Evolutionary conservation across 2,329 filamentous ascomycete genomes (phyloP).

Genomic region (Colletotrichum scovillei): DNA sequence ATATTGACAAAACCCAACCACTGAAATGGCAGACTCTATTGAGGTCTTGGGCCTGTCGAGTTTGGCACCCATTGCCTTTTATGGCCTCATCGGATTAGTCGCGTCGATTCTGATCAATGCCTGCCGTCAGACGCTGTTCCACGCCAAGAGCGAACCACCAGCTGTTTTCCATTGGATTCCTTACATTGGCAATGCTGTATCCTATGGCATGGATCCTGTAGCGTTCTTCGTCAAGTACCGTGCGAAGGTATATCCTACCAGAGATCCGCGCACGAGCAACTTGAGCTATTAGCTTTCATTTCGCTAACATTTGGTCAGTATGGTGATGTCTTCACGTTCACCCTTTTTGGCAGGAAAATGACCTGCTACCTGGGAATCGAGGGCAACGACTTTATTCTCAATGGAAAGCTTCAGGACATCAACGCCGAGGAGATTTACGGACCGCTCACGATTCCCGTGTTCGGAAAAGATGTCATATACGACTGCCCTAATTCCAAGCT

Average conservation of each 20-base stretch:
- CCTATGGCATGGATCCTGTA: not conserved
- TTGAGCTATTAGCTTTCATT: too few species aligned
- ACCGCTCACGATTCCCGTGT: slow-evolving; percentile 66
- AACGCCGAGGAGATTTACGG: slow-evolving; percentile 67
- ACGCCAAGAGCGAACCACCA: not conserved
- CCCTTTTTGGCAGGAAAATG: not conserved
- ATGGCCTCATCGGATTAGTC: not conserved
- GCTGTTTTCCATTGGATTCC: not conserved
- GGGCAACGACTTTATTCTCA: slow-evolving; percentile 68
- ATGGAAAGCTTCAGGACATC: slow-evolving; percentile 63
- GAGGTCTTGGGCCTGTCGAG: not conserved
- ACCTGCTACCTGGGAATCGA: slow-evolving; percentile 38
- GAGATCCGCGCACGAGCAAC: too few species aligned
- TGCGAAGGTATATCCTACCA: not conserved
- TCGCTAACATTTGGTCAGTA: not conserved
- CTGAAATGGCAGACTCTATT: not conserved
- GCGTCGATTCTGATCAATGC: not conserved
- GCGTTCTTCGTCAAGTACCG: not conserved
- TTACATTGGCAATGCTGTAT: not conserved
- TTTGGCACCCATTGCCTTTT: not conserved
- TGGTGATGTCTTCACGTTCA: not conserved
- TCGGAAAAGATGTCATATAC: slow-evolving; percentile 84
- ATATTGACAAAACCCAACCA: not conserved
- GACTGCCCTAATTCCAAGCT: slow-evolving; percentile 87
- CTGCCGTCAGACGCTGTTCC: not conserved